Evolutionary conservation across 2,329 filamentous ascomycete genomes (phyloP).

Genomic region (Phialophora tarda): DNA sequence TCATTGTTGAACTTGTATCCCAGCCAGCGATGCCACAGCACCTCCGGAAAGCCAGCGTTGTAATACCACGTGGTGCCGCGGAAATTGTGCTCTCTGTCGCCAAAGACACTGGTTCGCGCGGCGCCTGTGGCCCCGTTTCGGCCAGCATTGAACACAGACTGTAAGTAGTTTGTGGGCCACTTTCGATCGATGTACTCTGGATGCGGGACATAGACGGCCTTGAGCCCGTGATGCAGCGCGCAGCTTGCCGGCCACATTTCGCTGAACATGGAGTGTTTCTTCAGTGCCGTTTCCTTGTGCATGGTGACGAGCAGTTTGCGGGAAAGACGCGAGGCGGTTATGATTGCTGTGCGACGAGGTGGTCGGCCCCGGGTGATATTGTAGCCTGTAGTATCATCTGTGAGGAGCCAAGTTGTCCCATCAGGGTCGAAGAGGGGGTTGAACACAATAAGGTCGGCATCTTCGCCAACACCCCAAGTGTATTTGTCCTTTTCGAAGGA

Average conservation of each 20-base stretch:
- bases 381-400: slow-evolving; percentile 83
- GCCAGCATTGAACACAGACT: slow-evolving; percentile 79
- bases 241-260: slow-evolving; percentile 95
- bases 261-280: slow-evolving; percentile 88
- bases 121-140: slow-evolving; percentile 77
- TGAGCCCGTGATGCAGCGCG: slow-evolving; percentile 88
- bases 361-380: slow-evolving; percentile 67
- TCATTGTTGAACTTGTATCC: slow-evolving; percentile 80
- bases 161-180: slow-evolving; percentile 81
- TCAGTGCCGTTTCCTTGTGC: slow-evolving; percentile 85
- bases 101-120: slow-evolving; percentile 73
- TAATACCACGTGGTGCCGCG: slow-evolving; percentile 90
- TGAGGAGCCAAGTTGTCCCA: slow-evolving; percentile 81
- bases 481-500: slow-evolving; percentile 79
- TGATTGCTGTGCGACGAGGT: slow-evolving; percentile 82
- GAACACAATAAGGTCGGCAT: slow-evolving; percentile 88
- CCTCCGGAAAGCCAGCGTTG: slow-evolving; percentile 78
- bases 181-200: slow-evolving; percentile 84
- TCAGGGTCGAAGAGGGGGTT: slow-evolving; percentile 92
- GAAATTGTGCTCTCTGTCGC: slow-evolving; percentile 88
- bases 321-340: slow-evolving; percentile 84
- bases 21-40: slow-evolving; percentile 84
- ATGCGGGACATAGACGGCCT: slow-evolving; percentile 89
- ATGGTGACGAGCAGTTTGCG: slow-evolving; percentile 79
- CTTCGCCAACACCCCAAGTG: slow-evolving; percentile 85